Evolutionary conservation across 768 basidiomycete species (phyloP).

Genomic region (Leccinellum luteum): DNA sequence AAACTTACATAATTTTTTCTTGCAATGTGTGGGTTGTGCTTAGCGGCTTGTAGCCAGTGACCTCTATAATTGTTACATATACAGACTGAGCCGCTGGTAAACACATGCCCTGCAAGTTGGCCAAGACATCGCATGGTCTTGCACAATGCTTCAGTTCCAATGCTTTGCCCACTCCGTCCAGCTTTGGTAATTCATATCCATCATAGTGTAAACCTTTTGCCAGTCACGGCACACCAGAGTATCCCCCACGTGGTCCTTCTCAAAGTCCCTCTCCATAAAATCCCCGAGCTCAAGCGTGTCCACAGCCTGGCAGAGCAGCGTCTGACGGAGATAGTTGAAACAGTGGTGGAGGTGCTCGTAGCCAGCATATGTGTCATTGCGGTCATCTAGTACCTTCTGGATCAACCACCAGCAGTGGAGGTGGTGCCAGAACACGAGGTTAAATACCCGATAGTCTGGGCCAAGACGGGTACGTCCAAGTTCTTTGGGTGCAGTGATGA

Average conservation of each 20-base stretch:
- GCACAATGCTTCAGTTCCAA: constrained; percentile 9
- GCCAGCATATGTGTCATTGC: constrained; percentile 1
- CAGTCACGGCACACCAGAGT: constrained; percentile 14
- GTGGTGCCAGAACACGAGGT: constrained; percentile 9
- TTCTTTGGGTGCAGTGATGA: constrained; percentile 9
- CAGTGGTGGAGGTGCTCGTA: constrained; percentile 14
- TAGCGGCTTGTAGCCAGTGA: too few species aligned
- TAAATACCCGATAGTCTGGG: constrained; percentile 13
- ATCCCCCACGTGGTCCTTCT: constrained; percentile 10
- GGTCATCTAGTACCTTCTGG: constrained; percentile 11
- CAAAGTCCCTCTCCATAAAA: constrained; percentile 14
- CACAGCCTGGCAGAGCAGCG: constrained; percentile 13
- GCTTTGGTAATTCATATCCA: constrained; percentile 7
- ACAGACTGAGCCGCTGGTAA: too few species aligned
- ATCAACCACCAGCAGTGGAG: constrained; percentile 16
- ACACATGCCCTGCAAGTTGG: too few species aligned
- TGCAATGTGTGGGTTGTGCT: too few species aligned
- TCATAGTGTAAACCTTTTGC: neutral
- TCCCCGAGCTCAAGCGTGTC: constrained; percentile 15
- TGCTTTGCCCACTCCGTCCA: constrained; percentile 10
- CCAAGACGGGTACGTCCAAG: constrained; percentile 11
- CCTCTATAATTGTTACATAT: too few species aligned
- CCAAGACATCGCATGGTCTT: too few species aligned
- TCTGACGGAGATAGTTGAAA: constrained; percentile 14
- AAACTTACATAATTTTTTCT: too few species aligned